Conservation (phyloP, 352 stramenopile genomes). For the Pythium dissimile region DNA sequence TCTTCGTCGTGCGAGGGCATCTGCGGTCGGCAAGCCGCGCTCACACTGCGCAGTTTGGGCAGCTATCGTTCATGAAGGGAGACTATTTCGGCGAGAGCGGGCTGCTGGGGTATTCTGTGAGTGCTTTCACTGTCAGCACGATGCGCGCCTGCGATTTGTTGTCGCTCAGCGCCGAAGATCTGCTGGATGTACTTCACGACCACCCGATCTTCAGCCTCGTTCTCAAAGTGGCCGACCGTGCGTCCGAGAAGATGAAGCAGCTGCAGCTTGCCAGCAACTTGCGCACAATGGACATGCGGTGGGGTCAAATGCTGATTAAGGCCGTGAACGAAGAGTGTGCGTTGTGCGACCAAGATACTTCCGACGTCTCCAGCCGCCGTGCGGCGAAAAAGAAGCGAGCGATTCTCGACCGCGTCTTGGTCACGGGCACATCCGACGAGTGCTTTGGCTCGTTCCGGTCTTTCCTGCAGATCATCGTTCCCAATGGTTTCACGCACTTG, state of each 20-base stretch:
- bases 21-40: constrained; percentile 33
- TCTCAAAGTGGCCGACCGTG: constrained; percentile 36
- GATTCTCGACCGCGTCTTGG: constrained; percentile 27
- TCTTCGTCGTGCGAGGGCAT: constrained; percentile 56
- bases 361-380: neutral
- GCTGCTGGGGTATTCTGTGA: constrained; percentile 50
- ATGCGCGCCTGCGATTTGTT: constrained; percentile 57
- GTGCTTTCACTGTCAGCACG: constrained; percentile 41
- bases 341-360: constrained; percentile 8
- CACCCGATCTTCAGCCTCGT: constrained; percentile 40
- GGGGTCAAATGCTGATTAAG: constrained; percentile 31
- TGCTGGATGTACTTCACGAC: constrained; percentile 38
- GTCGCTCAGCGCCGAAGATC: constrained; percentile 36
- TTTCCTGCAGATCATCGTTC: constrained; percentile 49
- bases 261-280: constrained; percentile 7
- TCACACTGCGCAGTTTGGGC: constrained; percentile 18
- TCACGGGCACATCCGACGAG: constrained; percentile 28
- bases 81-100: constrained; percentile 62
- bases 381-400: constrained; percentile 26
- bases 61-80: constrained; percentile 37
- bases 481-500: constrained; percentile 40
- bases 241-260: constrained; percentile 19
- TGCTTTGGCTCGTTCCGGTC: constrained; percentile 34
- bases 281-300: constrained; percentile 35
- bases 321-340: constrained; percentile 32